Base-by-base conservation (phyloP, 305 asterid species). In the Withania somnifera region DNA sequence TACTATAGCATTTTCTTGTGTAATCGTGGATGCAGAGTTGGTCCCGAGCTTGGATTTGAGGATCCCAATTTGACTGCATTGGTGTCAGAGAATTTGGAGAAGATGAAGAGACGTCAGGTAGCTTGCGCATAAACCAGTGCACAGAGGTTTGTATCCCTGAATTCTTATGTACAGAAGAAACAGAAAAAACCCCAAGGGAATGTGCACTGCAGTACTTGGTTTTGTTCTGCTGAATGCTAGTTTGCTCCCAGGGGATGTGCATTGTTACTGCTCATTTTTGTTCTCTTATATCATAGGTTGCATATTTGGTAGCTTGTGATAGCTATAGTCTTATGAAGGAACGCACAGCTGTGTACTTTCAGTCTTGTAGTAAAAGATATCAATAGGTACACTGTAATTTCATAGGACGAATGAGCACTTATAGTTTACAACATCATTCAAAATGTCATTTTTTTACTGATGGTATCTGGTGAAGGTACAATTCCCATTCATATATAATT, bases 51-150 rank as follows among this genome's bases (percentile, higher is more conserved):
- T 26, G 97, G 96, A 54, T 92, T 84, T 79, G 99, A 93, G 87
- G 98, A 96, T 86, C 98, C 97, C 10, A 96, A 90, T 87, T 82
- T 96, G 86, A 96, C 97, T 2, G 88, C 91, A 34, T 73, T 67
- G 86, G 98, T 96, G 57, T 90, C 97, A 0, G 89, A 90, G 61
- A 93, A 96, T 88, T 86, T 96, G 92, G 98, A 93, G 86, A 91
- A 87, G 87, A 91, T 90, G 51, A 94, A 90, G 86, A 83, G 87
- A 82, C 89, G 97, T 80, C 97, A 92, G 88, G 85, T 94, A 76
- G 38, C 92, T 78, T 93, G 99, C 58, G 73, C 87, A 84, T 95
- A 85, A 88, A 78, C 73, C 22, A 22, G 28, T 77, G 57, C 77
- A 42, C 11, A 10, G 50, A 68, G 66, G 80, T 75, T 75, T 50